These are phyloP conservation scores for Chloris gayana DNA, from an alignment of 176 grass and related monocot species.

Conservation along the genomic window DNA sequence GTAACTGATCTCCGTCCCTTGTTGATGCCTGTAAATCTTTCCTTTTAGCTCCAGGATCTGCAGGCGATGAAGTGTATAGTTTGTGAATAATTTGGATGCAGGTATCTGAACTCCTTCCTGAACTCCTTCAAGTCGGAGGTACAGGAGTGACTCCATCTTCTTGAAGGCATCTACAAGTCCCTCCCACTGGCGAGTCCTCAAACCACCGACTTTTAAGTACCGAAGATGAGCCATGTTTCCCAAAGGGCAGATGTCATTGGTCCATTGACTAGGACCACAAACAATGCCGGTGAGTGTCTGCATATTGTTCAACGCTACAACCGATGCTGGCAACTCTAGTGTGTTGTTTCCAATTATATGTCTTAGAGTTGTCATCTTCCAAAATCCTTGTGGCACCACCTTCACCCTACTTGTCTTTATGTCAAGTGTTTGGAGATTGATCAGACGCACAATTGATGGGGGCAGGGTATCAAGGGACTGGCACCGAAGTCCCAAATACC, in stretches of 20 bases:
- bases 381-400: constrained; percentile 33
- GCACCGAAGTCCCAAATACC: too few species aligned
- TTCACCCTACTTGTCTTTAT: too few species aligned
- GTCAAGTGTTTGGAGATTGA: too few species aligned
- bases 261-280: background rate
- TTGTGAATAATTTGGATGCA: constrained; percentile 24
- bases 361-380: constrained; percentile 35
- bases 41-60: constrained; percentile 29
- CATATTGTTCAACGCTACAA: constrained; percentile 22
- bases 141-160: constrained; percentile 40
- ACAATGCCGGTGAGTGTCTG: constrained; percentile 39
- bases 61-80: constrained; percentile 14
- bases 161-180: constrained; percentile 12
- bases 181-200: background rate
- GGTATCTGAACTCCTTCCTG: too few species aligned
- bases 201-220: constrained; percentile 10
- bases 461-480: too few species aligned
- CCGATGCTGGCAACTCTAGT: constrained; percentile 2
- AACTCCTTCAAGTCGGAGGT: background rate
- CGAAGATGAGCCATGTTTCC: constrained; percentile 34
- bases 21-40: background rate
- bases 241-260: background rate
- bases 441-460: too few species aligned
- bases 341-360: constrained; percentile 38
- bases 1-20: background rate